Evolutionary conservation across 371 early-diverging fungal genomes (phyloP), one percentile per base, ranked within the genome.

Genomic region (Rhizopus microsporus): DNA sequence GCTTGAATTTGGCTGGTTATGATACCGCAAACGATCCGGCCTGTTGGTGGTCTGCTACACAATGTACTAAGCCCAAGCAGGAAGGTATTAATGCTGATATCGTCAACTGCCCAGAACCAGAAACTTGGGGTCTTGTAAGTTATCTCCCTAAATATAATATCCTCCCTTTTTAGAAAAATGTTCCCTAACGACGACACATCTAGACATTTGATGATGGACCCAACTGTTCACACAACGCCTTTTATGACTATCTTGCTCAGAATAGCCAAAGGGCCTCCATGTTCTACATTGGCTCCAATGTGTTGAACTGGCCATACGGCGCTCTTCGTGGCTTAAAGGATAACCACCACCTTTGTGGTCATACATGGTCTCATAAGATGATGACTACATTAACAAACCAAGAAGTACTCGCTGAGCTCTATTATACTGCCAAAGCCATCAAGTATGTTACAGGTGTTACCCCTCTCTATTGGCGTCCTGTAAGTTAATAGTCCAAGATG

Each of bases 341-440:
- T 60, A 88, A 77, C 13, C 81, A 81, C 51, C 72, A 69, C 35
- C 65, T 82, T 52, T 65, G 69, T 54, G 63, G 63, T 42, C 83
- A 82, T 51, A 80, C 82, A 30, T 82, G 82, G 82, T 78, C 81
- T 29, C 87, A 87, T 59, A 72, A 72, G 29, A 45, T 65, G 48
- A 72, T 85, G 74, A 80, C 84, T 44, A 72, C 80, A 16, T 65
- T 81, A 49, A 71, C 75, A 38, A 82, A 76, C 62, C 71, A 78
- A 48, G 74, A 80, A 59, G 67, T 87, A 16, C 68, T 83, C 31
- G 78, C 84, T 35, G 83, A 87, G 59, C 60, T 85, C 32, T 72
- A 81, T 56, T 76, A 72, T 53, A 78, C 77, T 23, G 71, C 71
- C 51, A 75, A 74, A 53, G 71, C 76, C 17, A 78, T 86, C 61